Evolutionary conservation across 2,329 filamentous ascomycete species (phyloP), one percentile per base, ranked within the genome.

Genomic region (Talaromyces sp.): DNA sequence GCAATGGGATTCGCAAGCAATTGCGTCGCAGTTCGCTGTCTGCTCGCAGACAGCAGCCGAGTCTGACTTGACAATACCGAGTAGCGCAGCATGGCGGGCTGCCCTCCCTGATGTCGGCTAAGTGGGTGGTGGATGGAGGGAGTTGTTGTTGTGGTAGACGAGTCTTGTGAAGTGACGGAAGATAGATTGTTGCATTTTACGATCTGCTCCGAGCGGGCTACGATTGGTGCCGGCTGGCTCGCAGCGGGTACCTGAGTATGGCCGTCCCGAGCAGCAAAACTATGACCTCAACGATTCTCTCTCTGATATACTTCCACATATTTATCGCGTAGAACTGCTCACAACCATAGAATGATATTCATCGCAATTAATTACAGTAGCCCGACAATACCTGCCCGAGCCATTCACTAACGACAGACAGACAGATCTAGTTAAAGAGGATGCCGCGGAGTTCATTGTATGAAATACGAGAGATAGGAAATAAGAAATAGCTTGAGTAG

Each of bases 31-130:
- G 72, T 70, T 64, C 73, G 73, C 68, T 75, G 74, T 68, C 74
- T 77, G 74, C 73, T 71, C 65, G 77, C 71, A 68, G 74, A 74
- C 66, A 75, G 73, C 73, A 79, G 73, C 69, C 79, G 69, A 70
- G 76, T 76, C 69, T 79, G 82, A 74, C 81, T 76, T 69, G 81
- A 77, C 69, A 76, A 73, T 77, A 85, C 78, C 73, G 83, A 83
- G 72, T 80, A 81, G 78, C 83, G 83, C 82, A 85, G 81, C 84
- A 86, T 85, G 72, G 73, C 81, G 79, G 75, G 81, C 82, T 78
- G 78, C 77, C 76, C 75, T 73, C 73, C 74, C 71, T 70, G 70
- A 71, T 41, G 70, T 66, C 66, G 69, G 70, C 68, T 45, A 37
- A 67, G 68, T 71, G 67, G 69, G 64, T 66, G 66, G 63, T 64